These are phyloP conservation scores for Kondoa malvinella DNA, from an alignment of 768 basidiomycete genomes.

Conservation along the genomic window DNA sequence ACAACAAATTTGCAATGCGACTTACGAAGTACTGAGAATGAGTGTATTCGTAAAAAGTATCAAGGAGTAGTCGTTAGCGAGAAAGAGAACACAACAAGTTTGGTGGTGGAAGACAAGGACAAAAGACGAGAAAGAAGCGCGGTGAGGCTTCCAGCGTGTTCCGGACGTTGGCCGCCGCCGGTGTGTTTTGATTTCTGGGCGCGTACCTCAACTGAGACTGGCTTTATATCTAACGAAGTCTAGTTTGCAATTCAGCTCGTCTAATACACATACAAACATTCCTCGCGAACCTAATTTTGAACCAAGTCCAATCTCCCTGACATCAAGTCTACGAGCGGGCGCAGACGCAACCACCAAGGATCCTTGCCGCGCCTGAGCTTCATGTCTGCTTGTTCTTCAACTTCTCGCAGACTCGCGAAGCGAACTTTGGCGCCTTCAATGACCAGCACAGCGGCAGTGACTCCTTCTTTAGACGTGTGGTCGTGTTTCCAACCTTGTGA, in stretches of 20 bases:
- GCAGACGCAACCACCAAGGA: conserved; percentile 26
- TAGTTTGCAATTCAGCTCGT: too few relatives aligned
- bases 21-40: too few relatives aligned
- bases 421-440: conserved; percentile 64
- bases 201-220: too few relatives aligned
- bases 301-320: not conserved
- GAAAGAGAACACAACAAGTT: not conserved
- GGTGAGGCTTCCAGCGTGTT: not conserved
- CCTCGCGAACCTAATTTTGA: too few relatives aligned
- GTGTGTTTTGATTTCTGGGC: too few relatives aligned
- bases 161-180: too few relatives aligned
- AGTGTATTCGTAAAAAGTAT: not conserved
- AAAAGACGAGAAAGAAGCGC: not conserved
- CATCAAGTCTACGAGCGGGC: not conserved
- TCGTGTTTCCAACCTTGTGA: not conserved
- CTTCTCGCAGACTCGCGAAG: conserved; percentile 70
- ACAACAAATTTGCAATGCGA: too few relatives aligned
- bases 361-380: conserved; percentile 46
- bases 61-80: not conserved
- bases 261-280: too few relatives aligned
- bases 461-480: not conserved
- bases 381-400: conserved; percentile 78
- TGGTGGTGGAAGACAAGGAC: too few relatives aligned
- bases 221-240: too few relatives aligned
- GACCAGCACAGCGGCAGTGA: conserved; percentile 63